A percentile compares a stretch with the other conserved stretches of the same genome.
phyloP scores from a whole-genome alignment of 257 asterid species.

The Primulina tabacum region DNA sequence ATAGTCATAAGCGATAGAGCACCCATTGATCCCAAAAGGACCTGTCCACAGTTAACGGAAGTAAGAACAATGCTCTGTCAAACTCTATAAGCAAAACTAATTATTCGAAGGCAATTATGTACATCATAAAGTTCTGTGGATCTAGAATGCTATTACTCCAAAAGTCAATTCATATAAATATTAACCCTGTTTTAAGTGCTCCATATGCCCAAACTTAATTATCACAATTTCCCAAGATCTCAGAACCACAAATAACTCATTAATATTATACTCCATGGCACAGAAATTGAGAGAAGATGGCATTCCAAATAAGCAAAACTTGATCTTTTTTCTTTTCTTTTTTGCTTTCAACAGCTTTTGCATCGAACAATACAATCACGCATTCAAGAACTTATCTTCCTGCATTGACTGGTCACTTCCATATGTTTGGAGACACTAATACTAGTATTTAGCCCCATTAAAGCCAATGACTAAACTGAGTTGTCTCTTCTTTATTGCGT shows the following conservation, averaged over 20 bases:
- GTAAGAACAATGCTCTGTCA: constrained; percentile 12
- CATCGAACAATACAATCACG: background rate
- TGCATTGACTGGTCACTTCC: background rate
- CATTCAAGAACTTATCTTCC: background rate
- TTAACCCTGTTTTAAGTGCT: background rate
- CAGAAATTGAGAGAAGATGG: background rate
- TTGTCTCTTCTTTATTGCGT: background rate
- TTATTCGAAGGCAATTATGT: background rate
- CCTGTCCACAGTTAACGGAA: constrained; percentile 45
- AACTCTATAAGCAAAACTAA: background rate
- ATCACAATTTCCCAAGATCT: too few species aligned
- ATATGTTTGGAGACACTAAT: background rate
- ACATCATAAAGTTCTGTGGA: background rate
- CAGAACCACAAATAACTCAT: background rate
- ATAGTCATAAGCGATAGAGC: constrained; percentile 91
- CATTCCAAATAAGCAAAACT: background rate
- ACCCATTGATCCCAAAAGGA: constrained; percentile 95
- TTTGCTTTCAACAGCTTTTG: background rate
- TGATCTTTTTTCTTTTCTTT: background rate
- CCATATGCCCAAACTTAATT: background rate
- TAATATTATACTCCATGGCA: background rate
- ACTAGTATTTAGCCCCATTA: background rate
- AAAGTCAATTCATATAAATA: too few species aligned
- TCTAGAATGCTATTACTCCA: background rate
- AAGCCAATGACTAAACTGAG: background rate